Evolutionary conservation across 2,329 filamentous ascomycete genomes (phyloP).

Genomic region (Cercospora zeae-maydis): DNA sequence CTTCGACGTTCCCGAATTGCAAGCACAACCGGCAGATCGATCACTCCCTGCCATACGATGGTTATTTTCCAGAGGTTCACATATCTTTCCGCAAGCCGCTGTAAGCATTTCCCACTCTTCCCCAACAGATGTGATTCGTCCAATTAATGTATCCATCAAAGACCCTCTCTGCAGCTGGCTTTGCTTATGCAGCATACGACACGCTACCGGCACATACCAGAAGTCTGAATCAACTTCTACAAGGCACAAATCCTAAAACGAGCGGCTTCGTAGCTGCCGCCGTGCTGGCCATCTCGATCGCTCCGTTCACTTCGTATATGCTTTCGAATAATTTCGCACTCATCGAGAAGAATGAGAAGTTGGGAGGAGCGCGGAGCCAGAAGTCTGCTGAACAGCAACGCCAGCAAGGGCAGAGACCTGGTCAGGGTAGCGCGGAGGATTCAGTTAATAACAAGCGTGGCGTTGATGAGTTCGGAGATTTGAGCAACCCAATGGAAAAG

Average conservation of each 20-base stretch:
- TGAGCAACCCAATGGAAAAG: conserved; percentile 30
- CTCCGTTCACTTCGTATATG: conserved; percentile 27
- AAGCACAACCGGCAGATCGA: conserved; percentile 30
- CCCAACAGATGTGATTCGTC: not conserved
- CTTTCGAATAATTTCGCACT: conserved; percentile 30
- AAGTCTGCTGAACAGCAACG: conserved; percentile 19
- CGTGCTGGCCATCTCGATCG: conserved; percentile 26
- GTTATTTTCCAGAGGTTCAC: conserved; percentile 29
- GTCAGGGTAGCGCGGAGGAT: conserved; percentile 25
- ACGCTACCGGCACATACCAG: conserved; percentile 17
- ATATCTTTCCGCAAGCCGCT: conserved; percentile 28
- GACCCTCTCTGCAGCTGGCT: conserved; percentile 23
- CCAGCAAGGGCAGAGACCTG: conserved; percentile 14
- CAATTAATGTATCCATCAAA: not conserved
- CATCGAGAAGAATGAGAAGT: conserved; percentile 30
- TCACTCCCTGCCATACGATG: conserved; percentile 28
- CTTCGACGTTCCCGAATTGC: conserved; percentile 28
- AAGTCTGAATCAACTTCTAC: conserved; percentile 15
- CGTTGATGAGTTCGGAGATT: conserved; percentile 24
- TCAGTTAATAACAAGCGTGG: conserved; percentile 26
- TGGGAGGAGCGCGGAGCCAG: conserved; percentile 27
- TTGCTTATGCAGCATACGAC: conserved; percentile 28
- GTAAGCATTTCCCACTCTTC: not conserved
- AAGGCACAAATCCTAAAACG: conserved; percentile 20
- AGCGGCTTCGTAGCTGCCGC: conserved; percentile 27